Conservation (phyloP, 2,329 filamentous ascomycete genomes). For the Arthrobotrys pseudoclavata region DNA sequence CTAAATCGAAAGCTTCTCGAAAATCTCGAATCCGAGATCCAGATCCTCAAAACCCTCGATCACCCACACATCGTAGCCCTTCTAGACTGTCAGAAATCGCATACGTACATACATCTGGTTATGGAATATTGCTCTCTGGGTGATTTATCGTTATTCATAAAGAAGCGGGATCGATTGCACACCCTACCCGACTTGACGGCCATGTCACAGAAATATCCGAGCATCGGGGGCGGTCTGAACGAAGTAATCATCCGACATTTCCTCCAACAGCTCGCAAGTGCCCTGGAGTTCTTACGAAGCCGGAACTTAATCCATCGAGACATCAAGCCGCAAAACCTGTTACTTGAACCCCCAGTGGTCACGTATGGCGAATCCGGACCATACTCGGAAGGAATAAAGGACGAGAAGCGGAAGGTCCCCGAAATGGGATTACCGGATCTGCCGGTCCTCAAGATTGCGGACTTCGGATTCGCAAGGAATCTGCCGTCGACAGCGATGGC, state of each 20-base stretch:
- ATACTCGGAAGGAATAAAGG: constrained; percentile 75
- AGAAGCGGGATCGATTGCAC: constrained; percentile 86
- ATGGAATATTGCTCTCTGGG: constrained; percentile 99
- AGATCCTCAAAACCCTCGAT: constrained; percentile 91
- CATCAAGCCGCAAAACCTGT: constrained; percentile 95
- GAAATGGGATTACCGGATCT: constrained; percentile 84
- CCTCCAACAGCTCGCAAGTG: constrained; percentile 92
- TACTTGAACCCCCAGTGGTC: constrained; percentile 80
- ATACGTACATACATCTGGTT: constrained; percentile 90
- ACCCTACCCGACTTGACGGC: constrained; percentile 83
- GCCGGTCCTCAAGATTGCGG: constrained; percentile 96
- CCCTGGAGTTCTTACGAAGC: constrained; percentile 86
- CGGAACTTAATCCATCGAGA: constrained; percentile 94
- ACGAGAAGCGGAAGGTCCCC: constrained; percentile 77
- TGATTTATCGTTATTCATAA: constrained; percentile 95
- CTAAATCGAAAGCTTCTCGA: constrained; percentile 97
- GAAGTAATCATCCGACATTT: constrained; percentile 98
- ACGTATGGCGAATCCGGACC: constrained; percentile 69
- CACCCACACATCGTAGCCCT: constrained; percentile 98
- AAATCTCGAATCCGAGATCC: constrained; percentile 94
- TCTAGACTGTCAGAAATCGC: constrained; percentile 90
- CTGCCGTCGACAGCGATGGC: constrained; percentile 90
- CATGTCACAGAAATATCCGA: constrained; percentile 94
- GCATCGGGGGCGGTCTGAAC: constrained; percentile 86
- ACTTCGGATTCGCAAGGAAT: constrained; percentile 97